phyloP scores from a whole-genome alignment of 108 stramenopile genomes.

The Cyclotella choctawhatcheeana region DNA sequence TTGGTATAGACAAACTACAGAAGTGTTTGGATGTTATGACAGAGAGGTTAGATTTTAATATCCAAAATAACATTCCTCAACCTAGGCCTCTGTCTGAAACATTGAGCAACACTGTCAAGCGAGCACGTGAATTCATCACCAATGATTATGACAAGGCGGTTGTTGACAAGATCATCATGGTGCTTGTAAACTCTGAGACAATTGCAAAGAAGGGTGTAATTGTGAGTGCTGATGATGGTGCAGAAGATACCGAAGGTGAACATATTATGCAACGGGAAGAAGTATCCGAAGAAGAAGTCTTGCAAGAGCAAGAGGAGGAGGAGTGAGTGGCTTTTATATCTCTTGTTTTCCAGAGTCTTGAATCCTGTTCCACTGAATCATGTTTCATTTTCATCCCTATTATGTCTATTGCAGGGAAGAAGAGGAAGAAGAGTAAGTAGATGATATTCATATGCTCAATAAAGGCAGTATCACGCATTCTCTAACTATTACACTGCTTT shows the following conservation, averaged over 20 bases:
- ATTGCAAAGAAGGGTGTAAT: slow-evolving; percentile 64
- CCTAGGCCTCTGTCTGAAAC: slow-evolving; percentile 90
- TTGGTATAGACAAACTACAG: slow-evolving; percentile 85
- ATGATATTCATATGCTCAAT: neutral
- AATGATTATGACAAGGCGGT: slow-evolving; percentile 90
- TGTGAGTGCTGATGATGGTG: slow-evolving; percentile 67
- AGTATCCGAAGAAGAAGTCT: slow-evolving; percentile 96
- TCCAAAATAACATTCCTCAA: slow-evolving; percentile 93
- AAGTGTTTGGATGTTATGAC: slow-evolving; percentile 92
- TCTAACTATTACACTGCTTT: neutral
- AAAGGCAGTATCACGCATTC: too few relatives aligned
- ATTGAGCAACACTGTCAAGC: slow-evolving; percentile 77
- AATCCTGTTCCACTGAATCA: neutral
- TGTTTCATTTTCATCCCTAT: neutral
- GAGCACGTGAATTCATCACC: slow-evolving; percentile 78
- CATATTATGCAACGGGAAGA: slow-evolving; percentile 90
- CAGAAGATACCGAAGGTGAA: slow-evolving; percentile 89
- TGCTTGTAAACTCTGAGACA: slow-evolving; percentile 91
- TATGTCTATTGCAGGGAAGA: slow-evolving; percentile 45
- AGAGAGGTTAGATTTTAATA: slow-evolving; percentile 95
- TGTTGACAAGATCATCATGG: slow-evolving; percentile 92
- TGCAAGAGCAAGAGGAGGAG: slow-evolving; percentile 95
- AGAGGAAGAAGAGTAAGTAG: slow-evolving; percentile 76
- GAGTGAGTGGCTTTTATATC: slow-evolving; percentile 31
- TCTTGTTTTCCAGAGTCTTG: neutral